phyloP scores from a whole-genome alignment of 2,329 filamentous ascomycete species.

The Claviceps sp. region DNA sequence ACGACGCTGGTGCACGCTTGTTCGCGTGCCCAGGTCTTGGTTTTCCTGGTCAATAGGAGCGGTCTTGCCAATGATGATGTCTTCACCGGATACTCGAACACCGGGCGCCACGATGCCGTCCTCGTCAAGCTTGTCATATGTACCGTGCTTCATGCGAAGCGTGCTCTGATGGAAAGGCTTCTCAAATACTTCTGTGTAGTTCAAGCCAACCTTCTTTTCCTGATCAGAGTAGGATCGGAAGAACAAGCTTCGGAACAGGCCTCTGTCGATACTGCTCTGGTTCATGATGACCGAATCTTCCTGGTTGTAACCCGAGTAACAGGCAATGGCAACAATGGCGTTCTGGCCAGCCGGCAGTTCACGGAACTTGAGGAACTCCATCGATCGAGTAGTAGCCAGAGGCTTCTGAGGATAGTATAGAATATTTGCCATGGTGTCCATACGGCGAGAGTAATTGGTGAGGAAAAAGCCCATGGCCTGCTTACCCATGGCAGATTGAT shows the following conservation, averaged over 20 bases:
- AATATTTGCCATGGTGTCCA: slow-evolving; percentile 99
- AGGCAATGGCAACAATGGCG: slow-evolving; percentile 93
- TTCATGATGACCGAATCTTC: slow-evolving; percentile 99
- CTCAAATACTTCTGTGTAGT: slow-evolving; percentile 86
- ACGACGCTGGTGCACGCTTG: slow-evolving; percentile 78
- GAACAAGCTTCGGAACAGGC: slow-evolving; percentile 93
- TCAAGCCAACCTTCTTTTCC: slow-evolving; percentile 91
- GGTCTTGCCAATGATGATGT: slow-evolving; percentile 98
- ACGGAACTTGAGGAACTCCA: slow-evolving; percentile 98
- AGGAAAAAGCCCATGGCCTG: slow-evolving; percentile 99
- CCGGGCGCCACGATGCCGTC: slow-evolving; percentile 92
- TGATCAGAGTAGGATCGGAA: slow-evolving; percentile 96
- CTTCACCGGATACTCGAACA: slow-evolving; percentile 88
- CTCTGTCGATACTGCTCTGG: slow-evolving; percentile 95
- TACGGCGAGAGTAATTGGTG: slow-evolving; percentile 90
- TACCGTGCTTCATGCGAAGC: slow-evolving; percentile 82
- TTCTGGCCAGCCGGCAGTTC: slow-evolving; percentile 95
- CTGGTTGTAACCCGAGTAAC: slow-evolving; percentile 98
- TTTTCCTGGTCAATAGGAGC: slow-evolving; percentile 86
- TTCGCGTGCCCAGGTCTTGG: slow-evolving; percentile 86
- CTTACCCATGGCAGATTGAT: slow-evolving; percentile 99
- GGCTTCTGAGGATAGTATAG: slow-evolving; percentile 98
- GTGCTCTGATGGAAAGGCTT: slow-evolving; percentile 85
- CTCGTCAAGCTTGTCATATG: slow-evolving; percentile 94
- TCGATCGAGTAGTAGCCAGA: slow-evolving; percentile 85